Evolutionary conservation across 768 basidiomycete species (phyloP), one percentile per base, ranked within the genome.

Genomic region (Termitomyces sp.): DNA sequence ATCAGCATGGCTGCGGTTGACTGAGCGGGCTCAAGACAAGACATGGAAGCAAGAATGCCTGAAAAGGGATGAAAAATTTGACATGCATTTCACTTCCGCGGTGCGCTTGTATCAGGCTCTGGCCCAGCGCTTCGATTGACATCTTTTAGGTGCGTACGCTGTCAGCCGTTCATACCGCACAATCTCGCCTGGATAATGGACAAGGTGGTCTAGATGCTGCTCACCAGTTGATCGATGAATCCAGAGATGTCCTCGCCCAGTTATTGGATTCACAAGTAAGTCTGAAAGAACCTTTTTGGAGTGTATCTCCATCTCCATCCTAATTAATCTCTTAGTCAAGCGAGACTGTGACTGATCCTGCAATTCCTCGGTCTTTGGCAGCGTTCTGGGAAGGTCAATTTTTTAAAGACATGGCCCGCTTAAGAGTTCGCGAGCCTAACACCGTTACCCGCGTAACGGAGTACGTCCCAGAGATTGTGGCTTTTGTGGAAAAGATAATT

Each of bases 361-460:
- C 85, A 5, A 85, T 98, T 53, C 95, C 89, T 61, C 86, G 91
- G 46, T 79, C 84, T 16, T 79, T 95, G 11, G 87, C 96, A 1
- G 82, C 89, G 8, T 85, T 87, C 69, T 98, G 95, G 95, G 97
- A 98, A 73, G 76, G 75, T 34, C 82, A 86, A 56, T 99, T 95
- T 76, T 94, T 96, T 77, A 76, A 85, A 33, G 95, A 98, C 67
- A 99, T 99, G 97, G 74, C 77, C 16, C 84, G 88, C n/a, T 81
- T 99, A 18, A 83, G 83, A 61, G 90, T 98, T 42, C 86, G 88
- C 58, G 85, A 88, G 22, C 95, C 97, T 18, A 93, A 96, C 70
- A 92, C 86, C 4, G 73, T 98, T 55, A 98, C 97, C 1, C 87
- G 96, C 44, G 97, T 98, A 6, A 95, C 95, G 1, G 97, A 98